Evolutionary conservation across 352 stramenopile genomes (phyloP).

Genomic region (Phytophthora pseudosyringae): DNA sequence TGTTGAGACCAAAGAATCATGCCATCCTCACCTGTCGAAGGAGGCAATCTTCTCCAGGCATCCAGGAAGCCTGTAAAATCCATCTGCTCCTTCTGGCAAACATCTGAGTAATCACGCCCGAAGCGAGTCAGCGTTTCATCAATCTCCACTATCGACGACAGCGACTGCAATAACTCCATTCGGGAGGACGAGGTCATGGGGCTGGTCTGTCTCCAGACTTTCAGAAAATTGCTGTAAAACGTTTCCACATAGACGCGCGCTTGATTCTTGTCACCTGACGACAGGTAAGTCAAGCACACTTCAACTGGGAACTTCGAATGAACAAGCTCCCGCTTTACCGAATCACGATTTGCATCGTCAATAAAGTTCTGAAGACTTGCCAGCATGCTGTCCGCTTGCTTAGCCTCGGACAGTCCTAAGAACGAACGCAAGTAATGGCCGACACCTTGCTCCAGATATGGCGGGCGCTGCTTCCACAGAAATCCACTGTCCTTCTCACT

Average conservation of each 20-base stretch:
- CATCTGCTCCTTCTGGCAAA: constrained; percentile 9
- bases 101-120: constrained; percentile 10
- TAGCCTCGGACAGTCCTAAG: constrained; percentile 42
- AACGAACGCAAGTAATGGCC: constrained; percentile 56
- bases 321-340: constrained; percentile 45
- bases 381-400: constrained; percentile 15
- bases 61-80: constrained; percentile 40
- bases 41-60: constrained; percentile 45
- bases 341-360: constrained; percentile 35
- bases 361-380: constrained; percentile 34
- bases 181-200: constrained; percentile 49
- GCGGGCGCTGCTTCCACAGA: constrained; percentile 65
- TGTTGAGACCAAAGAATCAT: constrained; percentile 70
- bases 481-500: constrained; percentile 32
- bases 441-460: constrained; percentile 74
- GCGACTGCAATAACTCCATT: constrained; percentile 64
- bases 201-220: constrained; percentile 67
- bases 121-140: constrained; percentile 52
- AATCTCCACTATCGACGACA: constrained; percentile 71
- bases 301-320: constrained; percentile 61
- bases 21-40: constrained; percentile 57
- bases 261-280: constrained; percentile 48
- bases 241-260: constrained; percentile 64
- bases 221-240: constrained; percentile 59
- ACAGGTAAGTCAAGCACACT: constrained; percentile 51